These are phyloP conservation scores for Fusarium incarnatum DNA, from an alignment of 2,329 filamentous ascomycete genomes.

Conservation along the genomic window DNA sequence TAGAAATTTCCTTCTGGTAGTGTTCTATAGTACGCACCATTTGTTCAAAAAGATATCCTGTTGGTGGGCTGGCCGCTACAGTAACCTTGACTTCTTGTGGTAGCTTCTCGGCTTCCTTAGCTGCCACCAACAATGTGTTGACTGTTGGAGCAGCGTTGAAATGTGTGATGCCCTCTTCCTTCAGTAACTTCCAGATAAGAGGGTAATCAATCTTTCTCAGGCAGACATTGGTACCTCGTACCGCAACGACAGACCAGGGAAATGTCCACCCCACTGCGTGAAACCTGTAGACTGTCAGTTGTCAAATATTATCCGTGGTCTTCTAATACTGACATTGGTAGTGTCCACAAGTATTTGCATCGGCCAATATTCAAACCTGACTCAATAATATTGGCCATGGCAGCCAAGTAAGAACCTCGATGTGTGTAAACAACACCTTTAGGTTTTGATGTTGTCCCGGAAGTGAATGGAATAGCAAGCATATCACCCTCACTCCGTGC, in stretches of 20 bases:
- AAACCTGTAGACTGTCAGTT: slow-evolving; percentile 58
- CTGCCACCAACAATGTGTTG: slow-evolving; percentile 89
- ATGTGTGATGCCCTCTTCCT: slow-evolving; percentile 88
- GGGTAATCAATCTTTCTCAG: slow-evolving; percentile 95
- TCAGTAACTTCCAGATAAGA: slow-evolving; percentile 89
- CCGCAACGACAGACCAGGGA: slow-evolving; percentile 92
- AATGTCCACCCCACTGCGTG: slow-evolving; percentile 85
- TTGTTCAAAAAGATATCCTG: slow-evolving; percentile 88
- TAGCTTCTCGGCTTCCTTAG: slow-evolving; percentile 78
- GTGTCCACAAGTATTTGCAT: slow-evolving; percentile 89
- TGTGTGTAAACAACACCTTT: slow-evolving; percentile 96
- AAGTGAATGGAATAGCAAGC: slow-evolving; percentile 92
- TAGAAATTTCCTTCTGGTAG: background rate
- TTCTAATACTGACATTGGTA: slow-evolving; percentile 82
- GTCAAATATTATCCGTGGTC: background rate
- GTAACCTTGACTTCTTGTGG: slow-evolving; percentile 82
- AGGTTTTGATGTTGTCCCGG: slow-evolving; percentile 88
- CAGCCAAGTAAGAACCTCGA: slow-evolving; percentile 85
- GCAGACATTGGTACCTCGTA: slow-evolving; percentile 94
- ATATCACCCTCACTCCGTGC: slow-evolving; percentile 80
- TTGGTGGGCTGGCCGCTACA: slow-evolving; percentile 91
- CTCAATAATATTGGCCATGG: slow-evolving; percentile 88
- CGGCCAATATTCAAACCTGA: slow-evolving; percentile 81
- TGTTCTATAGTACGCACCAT: slow-evolving; percentile 69
- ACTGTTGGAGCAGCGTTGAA: slow-evolving; percentile 97